Percentiles rank a stretch among this genome's conserved stretches.
Evolutionary conservation across 257 asterid species (phyloP).

Genomic region (Capsicum chinense): DNA sequence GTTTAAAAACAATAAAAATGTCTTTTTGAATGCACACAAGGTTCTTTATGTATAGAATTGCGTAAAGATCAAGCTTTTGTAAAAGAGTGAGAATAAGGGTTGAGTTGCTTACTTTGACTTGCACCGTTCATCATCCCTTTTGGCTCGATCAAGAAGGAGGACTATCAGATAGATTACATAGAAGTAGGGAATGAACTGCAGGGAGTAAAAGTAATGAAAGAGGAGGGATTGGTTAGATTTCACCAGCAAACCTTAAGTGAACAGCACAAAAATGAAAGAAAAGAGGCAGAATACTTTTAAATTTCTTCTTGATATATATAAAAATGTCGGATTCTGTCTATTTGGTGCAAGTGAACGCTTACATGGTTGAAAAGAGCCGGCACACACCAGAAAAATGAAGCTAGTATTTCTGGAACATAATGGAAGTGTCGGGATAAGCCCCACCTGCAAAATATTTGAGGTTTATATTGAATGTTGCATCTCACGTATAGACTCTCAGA

Average conservation of each 20-base stretch:
- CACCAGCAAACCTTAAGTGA: neutral
- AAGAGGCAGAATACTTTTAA: conserved; percentile 9
- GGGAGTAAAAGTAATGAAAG: conserved; percentile 8
- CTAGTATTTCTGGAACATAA: conserved; percentile 89
- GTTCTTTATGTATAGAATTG: neutral
- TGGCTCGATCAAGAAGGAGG: conserved; percentile 92
- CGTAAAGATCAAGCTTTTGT: neutral
- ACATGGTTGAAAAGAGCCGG: conserved; percentile 92
- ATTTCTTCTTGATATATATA: neutral
- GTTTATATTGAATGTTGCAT: neutral
- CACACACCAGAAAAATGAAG: conserved; percentile 90
- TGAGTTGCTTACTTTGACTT: conserved; percentile 74
- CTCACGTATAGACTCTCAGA: neutral
- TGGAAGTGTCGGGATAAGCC: conserved; percentile 98
- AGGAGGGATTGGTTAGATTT: conserved; percentile 15
- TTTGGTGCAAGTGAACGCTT: conserved; percentile 35
- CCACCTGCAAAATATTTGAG: conserved; percentile 65
- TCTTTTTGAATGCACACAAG: neutral
- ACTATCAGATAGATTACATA: conserved; percentile 83
- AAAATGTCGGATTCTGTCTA: neutral
- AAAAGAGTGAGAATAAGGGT: neutral
- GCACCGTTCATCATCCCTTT: conserved; percentile 94
- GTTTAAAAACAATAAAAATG: neutral
- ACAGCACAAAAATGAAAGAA: neutral
- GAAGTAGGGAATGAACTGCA: conserved; percentile 92